Evolutionary conservation across 768 basidiomycete species (phyloP), one percentile per base, ranked within the genome.

Genomic region (Scleroderma citrinum): DNA sequence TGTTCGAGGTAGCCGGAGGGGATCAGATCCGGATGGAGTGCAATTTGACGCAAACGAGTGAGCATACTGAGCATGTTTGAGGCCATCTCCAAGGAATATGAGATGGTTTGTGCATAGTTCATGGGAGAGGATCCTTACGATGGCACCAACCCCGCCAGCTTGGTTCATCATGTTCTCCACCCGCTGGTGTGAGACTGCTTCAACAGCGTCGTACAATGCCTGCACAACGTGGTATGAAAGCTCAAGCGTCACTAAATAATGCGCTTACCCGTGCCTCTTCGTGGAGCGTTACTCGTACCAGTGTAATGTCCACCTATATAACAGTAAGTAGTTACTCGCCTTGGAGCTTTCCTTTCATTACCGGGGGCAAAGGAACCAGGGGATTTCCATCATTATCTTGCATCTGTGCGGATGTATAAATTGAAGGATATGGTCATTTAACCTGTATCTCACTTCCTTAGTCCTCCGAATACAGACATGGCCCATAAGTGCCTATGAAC

Each of bases 31-130:
- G 90, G 86, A 59, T 93, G 88, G 21, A 92, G 76, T 16, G 77
- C 85, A 17, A 92, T 69, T 65, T 94, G 92, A 26, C 91, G 80
- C 63, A 94, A 72, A 16, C 92, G 85, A 7, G 89, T 92, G n/a
- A 92, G 76, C 76, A 92, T 81, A 52, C 85, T 83, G 32, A 91
- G 65, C 13, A 89, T 80, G 56, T 85, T 83, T 2, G 80, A 79
- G 49, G 82, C 79, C 1, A 80, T 73, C 85, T 88, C 52, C 17
- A 49, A 23, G 21, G 45, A 38, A 48, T 38, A 39, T 51, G 34
- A 52, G 50, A 51, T 10, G 43, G 29, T 40, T 30, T 32, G 46
- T 35, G 41, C 5, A 12, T 24, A 14, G 12, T 50, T 5, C 44
- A 26, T 14, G 44, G 34, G 21, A 11, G 4, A 31, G 42, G 16